phyloP scores from a whole-genome alignment of 768 basidiomycete genomes.

The Phylloporus rhodoxanthus region DNA sequence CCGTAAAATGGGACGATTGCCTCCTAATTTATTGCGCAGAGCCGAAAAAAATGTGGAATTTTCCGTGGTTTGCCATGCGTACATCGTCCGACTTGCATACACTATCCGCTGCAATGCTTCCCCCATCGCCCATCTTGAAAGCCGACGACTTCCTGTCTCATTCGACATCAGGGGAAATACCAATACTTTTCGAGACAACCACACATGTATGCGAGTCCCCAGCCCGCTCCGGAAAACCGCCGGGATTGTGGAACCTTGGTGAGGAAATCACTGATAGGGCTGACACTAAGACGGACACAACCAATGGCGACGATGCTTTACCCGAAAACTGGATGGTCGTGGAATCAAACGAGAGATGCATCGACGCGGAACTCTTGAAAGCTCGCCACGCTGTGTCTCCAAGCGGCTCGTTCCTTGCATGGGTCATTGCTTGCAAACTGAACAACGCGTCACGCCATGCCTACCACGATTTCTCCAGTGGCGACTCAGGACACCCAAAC shows the following conservation, averaged over 20 bases:
- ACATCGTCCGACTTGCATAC: conserved; percentile 40
- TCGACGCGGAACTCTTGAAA: background rate
- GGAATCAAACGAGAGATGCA: conserved; percentile 1
- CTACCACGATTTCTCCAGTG: background rate
- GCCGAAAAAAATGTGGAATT: no score
- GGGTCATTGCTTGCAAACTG: background rate
- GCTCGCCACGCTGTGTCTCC: conserved; percentile 1
- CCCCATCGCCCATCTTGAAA: conserved; percentile 43
- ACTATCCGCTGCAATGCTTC: conserved; percentile 32
- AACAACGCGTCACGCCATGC: background rate
- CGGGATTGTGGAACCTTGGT: conserved; percentile 3
- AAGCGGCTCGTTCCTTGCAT: background rate
- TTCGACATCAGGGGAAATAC: conserved; percentile 46
- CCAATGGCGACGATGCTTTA: background rate
- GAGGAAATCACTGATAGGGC: conserved; percentile 2
- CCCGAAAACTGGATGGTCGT: conserved; percentile 4
- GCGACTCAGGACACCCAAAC: background rate
- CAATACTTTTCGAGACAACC: conserved; percentile 38
- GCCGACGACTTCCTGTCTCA: conserved; percentile 33
- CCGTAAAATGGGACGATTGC: no score
- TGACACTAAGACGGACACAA: background rate
- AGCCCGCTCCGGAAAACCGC: no score
- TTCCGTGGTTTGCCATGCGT: no score
- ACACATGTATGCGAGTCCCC: no score
- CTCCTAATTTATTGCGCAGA: no score